Conservation (phyloP, 2,329 filamentous ascomycete genomes). For the Fusarium piperis region DNA sequence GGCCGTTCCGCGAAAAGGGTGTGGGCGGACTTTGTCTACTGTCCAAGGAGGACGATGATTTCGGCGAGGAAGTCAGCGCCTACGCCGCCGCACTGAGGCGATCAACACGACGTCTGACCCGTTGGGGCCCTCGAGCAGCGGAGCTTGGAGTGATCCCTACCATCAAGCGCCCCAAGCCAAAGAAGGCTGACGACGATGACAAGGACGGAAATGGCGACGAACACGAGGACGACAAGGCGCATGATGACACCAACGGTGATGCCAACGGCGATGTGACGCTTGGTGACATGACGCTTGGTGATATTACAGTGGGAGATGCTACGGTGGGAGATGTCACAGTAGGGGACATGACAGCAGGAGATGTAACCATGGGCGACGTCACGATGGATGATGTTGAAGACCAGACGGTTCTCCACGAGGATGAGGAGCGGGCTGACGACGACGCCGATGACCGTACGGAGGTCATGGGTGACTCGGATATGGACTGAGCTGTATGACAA, state of each 20-base stretch:
- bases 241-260: slow-evolving; percentile 39
- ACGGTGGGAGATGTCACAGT: slow-evolving; percentile 51
- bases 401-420: slow-evolving; percentile 48
- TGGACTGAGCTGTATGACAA: slow-evolving; percentile 34
- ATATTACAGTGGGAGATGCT: slow-evolving; percentile 60
- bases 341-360: slow-evolving; percentile 45
- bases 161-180: slow-evolving; percentile 52
- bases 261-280: slow-evolving; percentile 32
- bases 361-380: slow-evolving; percentile 49
- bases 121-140: slow-evolving; percentile 68
- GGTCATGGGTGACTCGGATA: slow-evolving; percentile 49
- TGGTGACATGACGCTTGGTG: slow-evolving; percentile 44
- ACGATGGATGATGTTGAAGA: slow-evolving; percentile 65
- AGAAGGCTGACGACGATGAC: slow-evolving; percentile 39
- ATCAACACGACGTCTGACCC: slow-evolving; percentile 69
- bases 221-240: slow-evolving; percentile 43
- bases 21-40: slow-evolving; percentile 73
- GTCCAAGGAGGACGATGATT: slow-evolving; percentile 73
- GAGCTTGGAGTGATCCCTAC: slow-evolving; percentile 59
- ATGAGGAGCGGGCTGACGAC: slow-evolving; percentile 58
- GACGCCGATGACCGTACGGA: slow-evolving; percentile 58
- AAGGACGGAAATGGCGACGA: slow-evolving; percentile 41
- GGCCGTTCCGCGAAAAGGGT: slow-evolving; percentile 64
- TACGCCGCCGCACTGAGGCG: slow-evolving; percentile 74
- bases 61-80: slow-evolving; percentile 76